phyloP scores from a whole-genome alignment of 2,329 filamentous ascomycete genomes.

The Arthrobotrys entomopaga region DNA sequence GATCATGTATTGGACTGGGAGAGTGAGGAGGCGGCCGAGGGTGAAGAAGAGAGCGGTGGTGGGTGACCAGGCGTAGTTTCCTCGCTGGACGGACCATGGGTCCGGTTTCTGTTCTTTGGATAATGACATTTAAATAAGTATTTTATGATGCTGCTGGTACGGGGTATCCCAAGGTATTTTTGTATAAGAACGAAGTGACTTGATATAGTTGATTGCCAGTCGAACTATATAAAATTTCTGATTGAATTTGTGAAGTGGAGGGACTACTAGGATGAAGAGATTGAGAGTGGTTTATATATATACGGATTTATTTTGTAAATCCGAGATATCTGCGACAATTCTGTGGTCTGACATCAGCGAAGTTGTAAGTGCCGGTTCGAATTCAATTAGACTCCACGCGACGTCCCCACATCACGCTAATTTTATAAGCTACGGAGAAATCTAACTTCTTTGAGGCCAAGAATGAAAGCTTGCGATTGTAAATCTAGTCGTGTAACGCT shows the following conservation, averaged over 20 bases:
- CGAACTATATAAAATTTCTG: background rate
- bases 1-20: slow-evolving; percentile 35
- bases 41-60: slow-evolving; percentile 9
- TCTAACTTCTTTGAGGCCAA: too few relatives aligned
- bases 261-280: too few relatives aligned
- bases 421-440: too few relatives aligned
- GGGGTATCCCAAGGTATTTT: background rate
- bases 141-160: too few relatives aligned
- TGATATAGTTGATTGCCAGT: background rate
- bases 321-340: too few relatives aligned
- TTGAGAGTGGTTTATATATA: too few relatives aligned
- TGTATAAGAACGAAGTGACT: background rate
- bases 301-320: too few relatives aligned
- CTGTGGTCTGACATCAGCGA: background rate
- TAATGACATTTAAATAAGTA: slow-evolving; percentile 13
- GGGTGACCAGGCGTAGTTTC: slow-evolving; percentile 19
- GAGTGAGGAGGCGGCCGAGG: slow-evolving; percentile 11
- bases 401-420: too few relatives aligned
- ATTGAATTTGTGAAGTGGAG: background rate
- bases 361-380: background rate
- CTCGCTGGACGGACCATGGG: slow-evolving; percentile 26
- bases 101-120: slow-evolving; percentile 11
- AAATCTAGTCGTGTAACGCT: too few relatives aligned
- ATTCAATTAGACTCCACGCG: background rate
- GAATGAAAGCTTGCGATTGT: too few relatives aligned